These are phyloP conservation scores for Favolaschia claudopus DNA, from an alignment of 768 basidiomycete genomes.

Conservation along the genomic window DNA sequence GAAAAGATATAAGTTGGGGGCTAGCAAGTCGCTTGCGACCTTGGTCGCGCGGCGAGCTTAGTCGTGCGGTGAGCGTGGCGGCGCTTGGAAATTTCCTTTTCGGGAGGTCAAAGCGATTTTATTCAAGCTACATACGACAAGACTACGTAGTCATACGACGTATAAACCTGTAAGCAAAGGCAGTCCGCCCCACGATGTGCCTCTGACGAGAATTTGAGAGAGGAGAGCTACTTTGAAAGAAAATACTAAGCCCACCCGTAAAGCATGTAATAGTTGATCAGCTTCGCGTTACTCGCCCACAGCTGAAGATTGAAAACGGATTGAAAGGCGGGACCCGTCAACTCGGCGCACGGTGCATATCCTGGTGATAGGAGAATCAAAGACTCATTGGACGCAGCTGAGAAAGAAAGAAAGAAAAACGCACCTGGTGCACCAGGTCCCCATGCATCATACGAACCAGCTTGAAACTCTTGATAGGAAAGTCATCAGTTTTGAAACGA, in stretches of 20 bases:
- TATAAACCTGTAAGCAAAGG: slow-evolving; percentile 51
- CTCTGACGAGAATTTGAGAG: slow-evolving; percentile 48
- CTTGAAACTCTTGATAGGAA: slow-evolving; percentile 60
- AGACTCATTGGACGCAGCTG: background rate
- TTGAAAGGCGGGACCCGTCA: slow-evolving; percentile 79
- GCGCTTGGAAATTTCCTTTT: no score
- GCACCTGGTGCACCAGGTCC: slow-evolving; percentile 74
- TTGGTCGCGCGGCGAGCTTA: no score
- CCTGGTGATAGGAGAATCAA: slow-evolving; percentile 48
- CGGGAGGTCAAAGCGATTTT: no score
- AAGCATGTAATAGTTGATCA: slow-evolving; percentile 88
- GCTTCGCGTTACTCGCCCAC: slow-evolving; percentile 83
- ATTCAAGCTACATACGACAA: slow-evolving; percentile 51
- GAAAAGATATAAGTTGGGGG: no score
- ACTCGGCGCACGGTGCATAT: slow-evolving; percentile 66
- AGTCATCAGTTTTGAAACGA: background rate
- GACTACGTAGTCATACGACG: slow-evolving; percentile 84
- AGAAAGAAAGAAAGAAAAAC: background rate
- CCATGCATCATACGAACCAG: slow-evolving; percentile 85
- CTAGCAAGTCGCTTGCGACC: no score
- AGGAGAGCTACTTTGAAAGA: background rate
- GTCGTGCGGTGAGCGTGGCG: no score
- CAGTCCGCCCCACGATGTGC: slow-evolving; percentile 86
- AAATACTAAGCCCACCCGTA: slow-evolving; percentile 62
- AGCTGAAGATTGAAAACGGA: slow-evolving; percentile 82